phyloP scores from a whole-genome alignment of 1,284 basidiomycete species.

The Vanrija humicola region DNA sequence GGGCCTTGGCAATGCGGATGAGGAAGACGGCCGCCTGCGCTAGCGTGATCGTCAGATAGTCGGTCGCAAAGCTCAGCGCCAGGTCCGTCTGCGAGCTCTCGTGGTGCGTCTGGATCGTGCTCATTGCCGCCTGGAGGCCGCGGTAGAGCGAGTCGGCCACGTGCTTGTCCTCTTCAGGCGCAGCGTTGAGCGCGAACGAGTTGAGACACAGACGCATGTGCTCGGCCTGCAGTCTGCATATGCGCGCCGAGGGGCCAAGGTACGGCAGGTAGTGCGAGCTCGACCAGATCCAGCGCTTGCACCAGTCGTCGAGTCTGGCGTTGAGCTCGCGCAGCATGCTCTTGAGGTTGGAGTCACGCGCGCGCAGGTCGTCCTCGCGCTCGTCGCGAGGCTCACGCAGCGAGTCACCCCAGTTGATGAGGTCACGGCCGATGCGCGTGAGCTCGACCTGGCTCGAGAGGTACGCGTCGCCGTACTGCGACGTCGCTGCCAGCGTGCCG shows the following conservation, averaged over 20 bases:
- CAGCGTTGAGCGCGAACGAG: conserved; percentile 31
- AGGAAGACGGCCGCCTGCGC: conserved; percentile 38
- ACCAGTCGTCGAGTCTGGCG: conserved; percentile 32
- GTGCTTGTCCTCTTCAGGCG: conserved; percentile 22
- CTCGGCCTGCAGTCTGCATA: conserved; percentile 31
- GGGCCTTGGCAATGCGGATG: conserved; percentile 27
- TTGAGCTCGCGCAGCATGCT: conserved; percentile 33
- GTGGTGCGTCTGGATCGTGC: conserved; percentile 32
- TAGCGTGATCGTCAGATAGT: conserved; percentile 36
- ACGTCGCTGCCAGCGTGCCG: conserved; percentile 20
- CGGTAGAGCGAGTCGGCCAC: conserved; percentile 28
- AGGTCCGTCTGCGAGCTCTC: conserved; percentile 33
- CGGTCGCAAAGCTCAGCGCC: conserved; percentile 34
- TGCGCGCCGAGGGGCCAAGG: conserved; percentile 28
- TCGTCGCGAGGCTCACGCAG: conserved; percentile 21
- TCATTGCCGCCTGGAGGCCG: conserved; percentile 32
- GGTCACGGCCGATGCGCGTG: conserved; percentile 33
- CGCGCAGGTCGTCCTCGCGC: conserved; percentile 20
- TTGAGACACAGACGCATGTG: conserved; percentile 38
- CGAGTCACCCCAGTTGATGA: conserved; percentile 31
- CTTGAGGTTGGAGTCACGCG: conserved; percentile 20
- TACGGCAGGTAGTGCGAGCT: conserved; percentile 33
- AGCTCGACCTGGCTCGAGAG: conserved; percentile 33
- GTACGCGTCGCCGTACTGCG: conserved; percentile 34
- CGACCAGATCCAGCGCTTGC: conserved; percentile 32